These are phyloP conservation scores for Alternaria brassicicola DNA, from an alignment of 2,329 filamentous ascomycete genomes.

Conservation along the genomic window DNA sequence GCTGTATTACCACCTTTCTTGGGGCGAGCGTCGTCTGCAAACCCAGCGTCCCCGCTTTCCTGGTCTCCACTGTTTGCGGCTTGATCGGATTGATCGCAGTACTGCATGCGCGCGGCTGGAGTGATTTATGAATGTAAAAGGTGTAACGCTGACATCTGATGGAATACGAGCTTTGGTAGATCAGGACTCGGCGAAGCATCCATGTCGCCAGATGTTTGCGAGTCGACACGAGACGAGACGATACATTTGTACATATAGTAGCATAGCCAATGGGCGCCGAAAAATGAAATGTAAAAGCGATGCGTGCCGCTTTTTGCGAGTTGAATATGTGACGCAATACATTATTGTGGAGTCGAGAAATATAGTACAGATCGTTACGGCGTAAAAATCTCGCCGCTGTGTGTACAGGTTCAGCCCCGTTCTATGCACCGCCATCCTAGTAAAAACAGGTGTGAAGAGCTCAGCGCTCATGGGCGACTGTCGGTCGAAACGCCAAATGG, in stretches of 20 bases:
- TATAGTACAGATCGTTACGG: conserved; percentile 35
- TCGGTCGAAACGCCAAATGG: neutral
- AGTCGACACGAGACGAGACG: conserved; percentile 13
- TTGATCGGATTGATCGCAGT: conserved; percentile 40
- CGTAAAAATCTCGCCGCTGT: conserved; percentile 11
- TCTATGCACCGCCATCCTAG: conserved; percentile 20
- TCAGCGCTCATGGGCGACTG: conserved; percentile 4
- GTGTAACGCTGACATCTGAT: conserved; percentile 30
- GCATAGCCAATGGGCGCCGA: conserved; percentile 32
- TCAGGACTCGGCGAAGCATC: conserved; percentile 16
- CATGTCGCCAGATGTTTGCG: conserved; percentile 18
- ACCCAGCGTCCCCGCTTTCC: conserved; percentile 28
- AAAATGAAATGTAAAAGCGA: conserved; percentile 14
- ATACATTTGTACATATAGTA: conserved; percentile 44
- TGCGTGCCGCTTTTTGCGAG: neutral
- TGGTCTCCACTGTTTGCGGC: conserved; percentile 30
- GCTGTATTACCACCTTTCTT: conserved; percentile 50
- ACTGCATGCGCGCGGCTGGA: conserved; percentile 21
- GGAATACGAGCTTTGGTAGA: conserved; percentile 29
- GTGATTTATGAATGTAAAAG: conserved; percentile 29
- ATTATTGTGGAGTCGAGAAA: conserved; percentile 38
- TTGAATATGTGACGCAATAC: conserved; percentile 25
- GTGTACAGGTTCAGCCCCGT: conserved; percentile 22
- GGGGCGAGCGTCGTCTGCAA: conserved; percentile 32
- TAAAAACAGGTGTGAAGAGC: conserved; percentile 33